Evolutionary conservation across 2,329 filamentous ascomycete species (phyloP).

Genomic region (Orbilia brochopaga): DNA sequence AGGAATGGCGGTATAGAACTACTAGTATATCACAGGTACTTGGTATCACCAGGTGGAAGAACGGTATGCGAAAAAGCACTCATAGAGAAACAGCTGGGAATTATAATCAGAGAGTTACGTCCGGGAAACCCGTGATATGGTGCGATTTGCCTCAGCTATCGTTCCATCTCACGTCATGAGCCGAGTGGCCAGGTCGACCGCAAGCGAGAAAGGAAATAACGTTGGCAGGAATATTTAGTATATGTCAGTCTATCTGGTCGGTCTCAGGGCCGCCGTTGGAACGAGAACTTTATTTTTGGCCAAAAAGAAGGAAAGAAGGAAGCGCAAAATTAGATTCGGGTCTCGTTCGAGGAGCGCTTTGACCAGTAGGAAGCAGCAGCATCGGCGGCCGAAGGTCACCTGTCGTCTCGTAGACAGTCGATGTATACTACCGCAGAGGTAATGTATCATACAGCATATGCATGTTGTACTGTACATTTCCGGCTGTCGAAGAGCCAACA

Average conservation of each 20-base stretch:
- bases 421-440: too few relatives aligned
- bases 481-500: not conserved
- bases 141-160: constrained; percentile 36
- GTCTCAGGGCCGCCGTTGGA: not conserved
- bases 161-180: constrained; percentile 49
- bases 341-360: constrained; percentile 1
- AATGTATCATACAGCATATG: too few relatives aligned
- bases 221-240: not conserved
- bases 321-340: not conserved
- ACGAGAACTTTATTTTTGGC: not conserved
- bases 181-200: constrained; percentile 28
- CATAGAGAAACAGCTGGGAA: not conserved
- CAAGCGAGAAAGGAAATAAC: constrained; percentile 11
- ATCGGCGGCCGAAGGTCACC: constrained; percentile 30
- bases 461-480: not conserved
- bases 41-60: not conserved
- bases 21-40: too few relatives aligned
- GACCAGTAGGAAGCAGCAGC: constrained; percentile 1
- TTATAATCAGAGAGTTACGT: constrained; percentile 4
- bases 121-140: constrained; percentile 40
- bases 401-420: constrained; percentile 37
- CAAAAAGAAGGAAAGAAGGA: too few relatives aligned
- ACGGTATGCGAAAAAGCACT: constrained; percentile 4
- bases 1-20: not conserved
- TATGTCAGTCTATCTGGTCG: not conserved